Base-by-base conservation (phyloP, 768 basidiomycete genomes). In the Clathrus columnatus region DNA sequence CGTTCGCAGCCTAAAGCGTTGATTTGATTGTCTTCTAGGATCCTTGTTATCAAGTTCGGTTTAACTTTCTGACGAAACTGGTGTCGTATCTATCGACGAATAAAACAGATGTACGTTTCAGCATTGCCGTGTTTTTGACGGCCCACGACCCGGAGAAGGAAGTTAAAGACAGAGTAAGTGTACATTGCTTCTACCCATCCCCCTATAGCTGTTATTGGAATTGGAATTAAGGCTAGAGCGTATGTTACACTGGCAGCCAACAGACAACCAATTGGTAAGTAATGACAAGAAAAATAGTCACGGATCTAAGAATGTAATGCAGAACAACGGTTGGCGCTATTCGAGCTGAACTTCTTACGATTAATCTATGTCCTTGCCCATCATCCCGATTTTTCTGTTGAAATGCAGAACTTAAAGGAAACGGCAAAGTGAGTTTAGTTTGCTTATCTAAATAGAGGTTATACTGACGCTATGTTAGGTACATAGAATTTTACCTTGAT, bases 61-160 rank as follows among this genome's bases (percentile, higher is more conserved):
- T 82, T 54, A 70, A 63, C 4, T 94, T 95, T 72, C 67, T 97
- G 50, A 77, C 72, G 23, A 96, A 96, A 68, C 72, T 93, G 1
- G 69, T 86, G 10, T 64, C 73, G 8, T 70, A 89, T 23, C 68
- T 93, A n/a, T 76, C 80, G 45, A 65, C 71, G 2, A 77, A 82
- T 30, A 84, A 85, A 68, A 70, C 93, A 2, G 76, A 82, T 16
- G 68, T 84, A 1, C 76, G 81, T 18, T 94, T 85, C 71, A 91
- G 93, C 64, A 73, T 88, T 45, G 80, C 96, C 55, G 85, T 89
- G 5, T 92, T 96, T 72, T 70, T 99, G 45, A 84, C 88, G 0
- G 85, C 93, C 0, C 85, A 91, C 62, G 96, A 99, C 67, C 94
- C 94, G 0, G 95, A 97, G 59, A 67, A 68, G 21, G 94, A 97